These are phyloP conservation scores for Claviceps africana DNA, from an alignment of 2,329 filamentous ascomycete species.

Conservation along the genomic window DNA sequence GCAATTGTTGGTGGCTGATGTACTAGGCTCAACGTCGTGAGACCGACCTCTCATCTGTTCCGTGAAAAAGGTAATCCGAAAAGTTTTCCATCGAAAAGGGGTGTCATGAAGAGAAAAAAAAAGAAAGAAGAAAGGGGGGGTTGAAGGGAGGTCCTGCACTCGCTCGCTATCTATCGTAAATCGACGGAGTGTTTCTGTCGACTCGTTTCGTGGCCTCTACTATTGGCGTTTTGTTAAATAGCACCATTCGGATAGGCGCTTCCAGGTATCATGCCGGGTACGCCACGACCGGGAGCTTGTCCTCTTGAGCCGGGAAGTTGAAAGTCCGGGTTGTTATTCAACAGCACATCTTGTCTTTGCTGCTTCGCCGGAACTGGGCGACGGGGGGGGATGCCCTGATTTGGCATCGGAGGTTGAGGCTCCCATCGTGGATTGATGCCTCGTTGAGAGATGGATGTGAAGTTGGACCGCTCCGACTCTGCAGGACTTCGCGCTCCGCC, in stretches of 20 bases:
- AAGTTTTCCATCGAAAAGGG: not conserved
- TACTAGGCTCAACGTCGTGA: not conserved
- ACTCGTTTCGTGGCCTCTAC: not conserved
- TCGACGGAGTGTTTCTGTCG: not conserved
- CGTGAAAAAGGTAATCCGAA: not conserved
- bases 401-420: conserved; percentile 32
- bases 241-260: conserved; percentile 34
- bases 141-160: not conserved
- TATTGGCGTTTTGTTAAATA: not conserved
- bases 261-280: conserved; percentile 35
- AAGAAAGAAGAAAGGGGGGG: not conserved
- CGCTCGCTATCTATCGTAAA: not conserved
- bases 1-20: not conserved
- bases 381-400: conserved; percentile 27
- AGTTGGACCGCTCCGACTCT: conserved; percentile 67
- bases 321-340: conserved; percentile 87
- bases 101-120: not conserved
- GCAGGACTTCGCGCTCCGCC: conserved; percentile 53
- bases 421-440: conserved; percentile 83
- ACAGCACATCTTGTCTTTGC: conserved; percentile 55
- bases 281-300: conserved; percentile 13
- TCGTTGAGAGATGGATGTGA: conserved; percentile 81
- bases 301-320: conserved; percentile 42
- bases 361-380: conserved; percentile 41
- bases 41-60: not conserved